phyloP scores from a whole-genome alignment of 805 yeast species.

The Candida railenensis region DNA sequence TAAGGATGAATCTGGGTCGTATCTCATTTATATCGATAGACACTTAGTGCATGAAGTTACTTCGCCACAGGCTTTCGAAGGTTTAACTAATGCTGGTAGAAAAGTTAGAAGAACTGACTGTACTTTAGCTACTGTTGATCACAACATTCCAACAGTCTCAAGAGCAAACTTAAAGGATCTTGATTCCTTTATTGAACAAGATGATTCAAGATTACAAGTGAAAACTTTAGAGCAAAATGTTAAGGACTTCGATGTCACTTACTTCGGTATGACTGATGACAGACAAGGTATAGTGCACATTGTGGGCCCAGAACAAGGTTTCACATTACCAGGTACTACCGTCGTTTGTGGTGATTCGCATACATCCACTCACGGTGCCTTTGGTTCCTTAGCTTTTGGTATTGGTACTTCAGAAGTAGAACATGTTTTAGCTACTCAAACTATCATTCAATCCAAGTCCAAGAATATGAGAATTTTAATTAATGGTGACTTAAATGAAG shows the following conservation, averaged over 20 bases:
- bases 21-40: constrained; percentile 88
- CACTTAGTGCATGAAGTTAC: constrained; percentile 98
- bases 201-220: constrained; percentile 90
- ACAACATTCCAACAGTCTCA: constrained; percentile 94
- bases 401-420: constrained; percentile 99
- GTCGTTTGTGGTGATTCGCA: constrained; percentile 99
- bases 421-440: constrained; percentile 97
- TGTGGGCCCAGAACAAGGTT: constrained; percentile 99
- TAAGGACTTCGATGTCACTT: constrained; percentile 82
- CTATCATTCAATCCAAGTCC: constrained; percentile 89
- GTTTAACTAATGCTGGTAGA: constrained; percentile 84
- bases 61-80: constrained; percentile 99
- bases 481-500: constrained; percentile 79
- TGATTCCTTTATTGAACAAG: constrained; percentile 80
- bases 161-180: constrained; percentile 73
- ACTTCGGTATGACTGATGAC: constrained; percentile 89
- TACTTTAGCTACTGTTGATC: constrained; percentile 93
- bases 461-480: constrained; percentile 92
- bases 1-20: constrained; percentile 83
- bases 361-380: constrained; percentile 98
- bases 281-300: constrained; percentile 99
- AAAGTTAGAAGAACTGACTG: constrained; percentile 88
- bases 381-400: constrained; percentile 96
- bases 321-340: constrained; percentile 97
- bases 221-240: constrained; percentile 91